Evolutionary conservation across 805 yeast species (phyloP).

Genomic region (Lipomyces oligophaga): DNA sequence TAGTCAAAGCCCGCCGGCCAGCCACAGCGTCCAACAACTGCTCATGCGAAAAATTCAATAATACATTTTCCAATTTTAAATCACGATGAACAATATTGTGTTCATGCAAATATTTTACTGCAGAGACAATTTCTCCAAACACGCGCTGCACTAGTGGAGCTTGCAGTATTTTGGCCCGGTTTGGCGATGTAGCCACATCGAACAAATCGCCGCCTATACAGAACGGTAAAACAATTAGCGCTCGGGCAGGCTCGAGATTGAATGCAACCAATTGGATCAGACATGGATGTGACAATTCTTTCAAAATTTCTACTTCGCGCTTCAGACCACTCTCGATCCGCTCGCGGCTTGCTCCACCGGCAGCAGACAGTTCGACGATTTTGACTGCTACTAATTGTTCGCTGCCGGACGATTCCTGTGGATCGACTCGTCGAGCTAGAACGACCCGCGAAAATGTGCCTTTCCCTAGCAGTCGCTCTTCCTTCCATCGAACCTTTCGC

Average conservation of each 20-base stretch:
- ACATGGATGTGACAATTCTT: conserved; percentile 26
- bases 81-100: conserved; percentile 80
- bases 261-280: conserved; percentile 22
- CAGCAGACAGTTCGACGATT: conserved; percentile 47
- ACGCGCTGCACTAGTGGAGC: conserved; percentile 55
- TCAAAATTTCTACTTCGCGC: conserved; percentile 71
- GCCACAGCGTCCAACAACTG: conserved; percentile 34
- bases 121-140: conserved; percentile 65
- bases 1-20: conserved; percentile 43
- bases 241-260: conserved; percentile 37
- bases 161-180: conserved; percentile 43
- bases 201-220: conserved; percentile 84
- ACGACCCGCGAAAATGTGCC: conserved; percentile 44
- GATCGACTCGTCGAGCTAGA: conserved; percentile 32
- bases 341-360: conserved; percentile 43
- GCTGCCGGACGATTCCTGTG: conserved; percentile 12
- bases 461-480: conserved; percentile 37
- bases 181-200: conserved; percentile 48
- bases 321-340: conserved; percentile 58
- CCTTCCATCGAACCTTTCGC: conserved; percentile 35
- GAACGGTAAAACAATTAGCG: conserved; percentile 63
- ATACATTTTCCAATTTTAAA: conserved; percentile 71
- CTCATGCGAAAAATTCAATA: conserved; percentile 39
- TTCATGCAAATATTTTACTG: conserved; percentile 68
- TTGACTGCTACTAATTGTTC: conserved; percentile 62